Conservation (phyloP, 495 filamentous ascomycete genomes). For the Penicillium psychrofluorescens region DNA sequence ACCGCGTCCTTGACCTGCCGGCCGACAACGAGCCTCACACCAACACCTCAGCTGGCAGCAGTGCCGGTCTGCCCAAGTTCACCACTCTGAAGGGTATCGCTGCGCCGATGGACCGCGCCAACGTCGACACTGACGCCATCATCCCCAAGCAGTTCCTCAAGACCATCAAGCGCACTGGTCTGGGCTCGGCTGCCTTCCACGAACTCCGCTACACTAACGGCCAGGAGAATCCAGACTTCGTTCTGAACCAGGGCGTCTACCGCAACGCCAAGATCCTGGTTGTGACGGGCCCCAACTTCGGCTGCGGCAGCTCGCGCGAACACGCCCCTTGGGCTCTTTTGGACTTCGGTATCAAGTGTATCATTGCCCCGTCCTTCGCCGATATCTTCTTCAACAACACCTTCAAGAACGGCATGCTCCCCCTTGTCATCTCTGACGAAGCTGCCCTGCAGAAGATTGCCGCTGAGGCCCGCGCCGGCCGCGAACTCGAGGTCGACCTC, state of each 20-base stretch:
- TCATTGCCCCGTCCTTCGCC: conserved; percentile 88
- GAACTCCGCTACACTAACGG: conserved; percentile 74
- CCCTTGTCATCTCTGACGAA: conserved; percentile 65
- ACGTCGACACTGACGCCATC: conserved; percentile 96
- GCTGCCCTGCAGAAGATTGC: conserved; percentile 62
- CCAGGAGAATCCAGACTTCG: conserved; percentile 67
- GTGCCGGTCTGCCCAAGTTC: conserved; percentile 74
- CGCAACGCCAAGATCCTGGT: conserved; percentile 83
- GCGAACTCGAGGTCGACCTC: conserved; percentile 88
- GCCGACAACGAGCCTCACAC: conserved; percentile 60
- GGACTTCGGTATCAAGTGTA: conserved; percentile 90
- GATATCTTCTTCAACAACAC: conserved; percentile 99
- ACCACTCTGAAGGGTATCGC: conserved; percentile 75
- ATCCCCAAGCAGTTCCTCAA: conserved; percentile 99
- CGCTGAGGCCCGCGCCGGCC: conserved; percentile 72
- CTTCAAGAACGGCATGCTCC: conserved; percentile 99
- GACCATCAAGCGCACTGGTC: conserved; percentile 96
- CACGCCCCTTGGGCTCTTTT: conserved; percentile 96
- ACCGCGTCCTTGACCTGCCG: conserved; percentile 70
- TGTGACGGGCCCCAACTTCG: conserved; percentile 90
- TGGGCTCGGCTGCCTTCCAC: conserved; percentile 82
- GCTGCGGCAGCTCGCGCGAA: conserved; percentile 88
- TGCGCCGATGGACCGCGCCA: conserved; percentile 78
- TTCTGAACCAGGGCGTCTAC: conserved; percentile 89
- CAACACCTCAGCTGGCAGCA: conserved; percentile 43